Conservation (phyloP, 2,329 filamentous ascomycete genomes). For the Furcasterigmium furcatum region DNA sequence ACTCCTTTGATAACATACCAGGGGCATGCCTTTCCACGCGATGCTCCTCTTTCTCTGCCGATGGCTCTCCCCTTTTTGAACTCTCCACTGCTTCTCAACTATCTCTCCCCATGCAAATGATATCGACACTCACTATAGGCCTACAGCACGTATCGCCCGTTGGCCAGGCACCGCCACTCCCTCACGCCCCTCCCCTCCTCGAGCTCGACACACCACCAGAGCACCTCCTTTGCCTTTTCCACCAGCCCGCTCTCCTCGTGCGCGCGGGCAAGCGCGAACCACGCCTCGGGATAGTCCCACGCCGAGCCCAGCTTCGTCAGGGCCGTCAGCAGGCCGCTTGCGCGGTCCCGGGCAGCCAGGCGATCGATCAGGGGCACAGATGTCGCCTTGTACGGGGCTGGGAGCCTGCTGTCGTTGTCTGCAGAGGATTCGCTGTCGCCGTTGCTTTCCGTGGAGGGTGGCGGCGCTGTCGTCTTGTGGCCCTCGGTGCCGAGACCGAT, state of each 20-base stretch:
- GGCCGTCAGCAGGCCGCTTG: conserved; percentile 76
- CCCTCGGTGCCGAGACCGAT: conserved; percentile 38
- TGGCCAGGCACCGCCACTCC: conserved; percentile 69
- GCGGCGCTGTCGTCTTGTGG: conserved; percentile 3
- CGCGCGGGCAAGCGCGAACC: conserved; percentile 82
- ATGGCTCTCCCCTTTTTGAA: no score
- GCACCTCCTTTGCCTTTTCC: conserved; percentile 84
- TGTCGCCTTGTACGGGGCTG: conserved; percentile 51
- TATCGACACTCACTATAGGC: no score
- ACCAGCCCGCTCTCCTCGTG: conserved; percentile 84
- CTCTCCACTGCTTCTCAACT: no score
- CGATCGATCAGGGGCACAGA: conserved; percentile 73
- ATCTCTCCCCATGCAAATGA: no score
- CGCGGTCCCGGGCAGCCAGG: conserved; percentile 85
- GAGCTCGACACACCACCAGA: conserved; percentile 97
- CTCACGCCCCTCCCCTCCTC: conserved; percentile 82
- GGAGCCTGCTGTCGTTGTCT: conserved; percentile 37
- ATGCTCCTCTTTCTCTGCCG: no score
- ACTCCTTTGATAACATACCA: no score
- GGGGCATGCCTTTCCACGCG: no score
- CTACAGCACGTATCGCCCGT: conserved; percentile 62
- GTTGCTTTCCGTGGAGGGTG: conserved; percentile 14
- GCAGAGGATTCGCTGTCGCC: conserved; percentile 8
- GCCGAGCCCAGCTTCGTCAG: conserved; percentile 82
- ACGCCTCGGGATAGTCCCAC: conserved; percentile 92